Percentiles rank a stretch among this genome's conserved stretches.
These are phyloP conservation scores for Penicillium riverlandense DNA, from an alignment of 495 filamentous ascomycete species.

Conservation along the genomic window DNA sequence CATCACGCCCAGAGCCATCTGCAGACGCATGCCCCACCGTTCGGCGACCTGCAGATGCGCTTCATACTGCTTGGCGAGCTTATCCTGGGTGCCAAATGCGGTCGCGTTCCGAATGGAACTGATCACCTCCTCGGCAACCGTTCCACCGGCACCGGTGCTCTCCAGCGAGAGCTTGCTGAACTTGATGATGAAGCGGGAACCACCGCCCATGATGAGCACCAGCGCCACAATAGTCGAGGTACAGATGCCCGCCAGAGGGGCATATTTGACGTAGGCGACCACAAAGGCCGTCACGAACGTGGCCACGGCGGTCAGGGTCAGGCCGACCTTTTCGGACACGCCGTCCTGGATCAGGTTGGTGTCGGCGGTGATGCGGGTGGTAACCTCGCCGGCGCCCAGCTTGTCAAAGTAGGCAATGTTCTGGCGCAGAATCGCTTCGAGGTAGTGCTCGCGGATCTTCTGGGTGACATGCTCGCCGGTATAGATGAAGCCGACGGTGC, in stretches of 20 bases:
- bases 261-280: slow-evolving; percentile 79
- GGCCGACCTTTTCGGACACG: slow-evolving; percentile 76
- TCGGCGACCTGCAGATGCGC: slow-evolving; percentile 63
- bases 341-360: slow-evolving; percentile 85
- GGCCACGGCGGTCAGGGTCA: slow-evolving; percentile 65
- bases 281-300: slow-evolving; percentile 86
- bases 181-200: slow-evolving; percentile 68
- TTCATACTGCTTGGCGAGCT: slow-evolving; percentile 80
- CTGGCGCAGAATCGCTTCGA: slow-evolving; percentile 75
- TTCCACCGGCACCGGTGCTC: slow-evolving; percentile 77
- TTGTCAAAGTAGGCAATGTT: slow-evolving; percentile 94
- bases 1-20: slow-evolving; percentile 65
- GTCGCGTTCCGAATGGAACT: slow-evolving; percentile 89
- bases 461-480: slow-evolving; percentile 81
- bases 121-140: slow-evolving; percentile 89
- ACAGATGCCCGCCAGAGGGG: slow-evolving; percentile 78
- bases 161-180: slow-evolving; percentile 70
- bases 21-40: slow-evolving; percentile 68
- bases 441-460: slow-evolving; percentile 79
- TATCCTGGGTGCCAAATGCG: slow-evolving; percentile 87
- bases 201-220: slow-evolving; percentile 62
- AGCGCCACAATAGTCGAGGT: slow-evolving; percentile 70
- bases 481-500: slow-evolving; percentile 87
- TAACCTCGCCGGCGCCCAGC: slow-evolving; percentile 85
- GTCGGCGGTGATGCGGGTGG: slow-evolving; percentile 85